Conservation (phyloP, 306 rosid genomes). For the Styphnolobium japonicum region DNA sequence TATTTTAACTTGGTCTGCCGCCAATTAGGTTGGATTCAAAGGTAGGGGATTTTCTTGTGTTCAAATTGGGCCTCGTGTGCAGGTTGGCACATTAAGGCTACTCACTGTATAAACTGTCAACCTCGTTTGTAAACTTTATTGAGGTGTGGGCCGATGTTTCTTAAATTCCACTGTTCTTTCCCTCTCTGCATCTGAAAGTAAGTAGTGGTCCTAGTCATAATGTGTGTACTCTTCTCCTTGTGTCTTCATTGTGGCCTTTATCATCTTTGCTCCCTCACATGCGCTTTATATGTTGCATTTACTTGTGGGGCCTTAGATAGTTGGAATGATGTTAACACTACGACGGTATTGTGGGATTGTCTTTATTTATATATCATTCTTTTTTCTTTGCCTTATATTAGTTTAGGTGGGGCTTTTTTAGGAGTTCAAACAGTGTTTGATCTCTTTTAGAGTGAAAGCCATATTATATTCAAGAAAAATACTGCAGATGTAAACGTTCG, state of each 20-base stretch:
- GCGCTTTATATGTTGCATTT: constrained; percentile 62
- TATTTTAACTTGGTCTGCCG: constrained; percentile 3
- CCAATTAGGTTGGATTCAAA: neutral
- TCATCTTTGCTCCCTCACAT: constrained; percentile 53
- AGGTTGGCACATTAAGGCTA: constrained; percentile 25
- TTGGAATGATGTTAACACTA: constrained; percentile 56
- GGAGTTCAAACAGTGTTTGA: constrained; percentile 5
- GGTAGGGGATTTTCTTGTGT: neutral
- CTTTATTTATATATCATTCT: constrained; percentile 29
- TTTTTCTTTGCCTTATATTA: neutral
- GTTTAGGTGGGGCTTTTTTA: constrained; percentile 29
- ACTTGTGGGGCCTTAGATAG: constrained; percentile 52
- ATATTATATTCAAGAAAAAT: neutral
- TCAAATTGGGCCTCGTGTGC: constrained; percentile 12
- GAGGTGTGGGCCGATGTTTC: constrained; percentile 68
- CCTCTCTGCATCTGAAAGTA: constrained; percentile 33
- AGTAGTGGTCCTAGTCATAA: constrained; percentile 50
- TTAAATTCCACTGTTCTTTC: constrained; percentile 58
- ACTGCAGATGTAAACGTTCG: neutral
- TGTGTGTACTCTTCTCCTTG: constrained; percentile 35
- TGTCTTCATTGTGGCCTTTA: constrained; percentile 44
- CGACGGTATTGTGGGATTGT: constrained; percentile 28
- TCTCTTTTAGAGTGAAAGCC: constrained; percentile 10
- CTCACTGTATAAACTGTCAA: constrained; percentile 53
- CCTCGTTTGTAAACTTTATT: constrained; percentile 57